Evolutionary conservation across 2,329 filamentous ascomycete genomes (phyloP), one percentile per base, ranked within the genome.

Genomic region (Colletotrichum siamense): DNA sequence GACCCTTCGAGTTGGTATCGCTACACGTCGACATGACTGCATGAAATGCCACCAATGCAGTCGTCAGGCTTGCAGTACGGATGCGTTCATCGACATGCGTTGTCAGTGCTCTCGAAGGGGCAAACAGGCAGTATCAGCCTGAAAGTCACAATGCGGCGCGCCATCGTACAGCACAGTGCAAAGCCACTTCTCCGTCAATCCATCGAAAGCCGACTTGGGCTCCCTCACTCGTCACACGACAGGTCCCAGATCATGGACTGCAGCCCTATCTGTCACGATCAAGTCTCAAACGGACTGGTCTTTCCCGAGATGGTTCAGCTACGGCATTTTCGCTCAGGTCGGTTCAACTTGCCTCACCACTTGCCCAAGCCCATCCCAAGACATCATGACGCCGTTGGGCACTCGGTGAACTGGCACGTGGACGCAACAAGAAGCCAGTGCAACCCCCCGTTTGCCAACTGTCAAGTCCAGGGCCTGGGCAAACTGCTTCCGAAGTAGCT

Each of bases 231-330:
- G 59, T 75, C 36, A 49, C 74, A 70, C 59, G n/a, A n/a, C 71
- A 69, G 63, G 34, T 16, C 36, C 52, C 36, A 61, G 71, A 75
- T 75, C 26, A 70, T 12, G 49, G 44, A 30, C 75, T 75, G 66
- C 71, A 77, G 75, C 75, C 71, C 66, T 75, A 77, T 44, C 49
- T 69, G 59, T 24, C 49, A 61, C 66, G 15, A 75, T 63, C 63
- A 55, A 69, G 57, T 57, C 34, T 39, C 30, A 22, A 12, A 26
- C 24, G 32, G 39, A 12, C 36, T 52, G 22, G 44, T 24, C 28
- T 28, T 34, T 24, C 13, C 18, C n/a, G n/a, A 44, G 61, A 30
- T 64, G 24, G 15, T 24, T 22, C 62, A 44, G 32, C 57, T 44
- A 26, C 32, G 39, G 26, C 13, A 57, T 32, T 26, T 12, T n/a